Evolutionary conservation across 2,329 filamentous ascomycete species (phyloP).

Genomic region (Phialophora macrospora): DNA sequence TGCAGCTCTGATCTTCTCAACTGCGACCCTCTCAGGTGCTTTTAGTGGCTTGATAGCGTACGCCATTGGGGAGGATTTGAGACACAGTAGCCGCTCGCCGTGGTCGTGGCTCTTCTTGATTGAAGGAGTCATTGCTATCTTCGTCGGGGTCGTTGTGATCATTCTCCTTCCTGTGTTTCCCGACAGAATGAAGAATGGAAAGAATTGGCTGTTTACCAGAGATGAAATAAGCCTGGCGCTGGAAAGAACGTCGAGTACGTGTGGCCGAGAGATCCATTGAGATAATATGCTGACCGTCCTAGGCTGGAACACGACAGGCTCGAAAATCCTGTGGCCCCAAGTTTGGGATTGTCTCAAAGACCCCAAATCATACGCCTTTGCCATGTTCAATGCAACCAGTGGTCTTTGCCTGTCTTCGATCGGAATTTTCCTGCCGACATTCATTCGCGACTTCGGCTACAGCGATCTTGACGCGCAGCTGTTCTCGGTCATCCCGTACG

Average conservation of each 20-base stretch:
- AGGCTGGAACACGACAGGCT: constrained; percentile 19
- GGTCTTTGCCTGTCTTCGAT: constrained; percentile 20
- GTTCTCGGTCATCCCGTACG: constrained; percentile 27
- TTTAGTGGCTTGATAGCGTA: constrained; percentile 15
- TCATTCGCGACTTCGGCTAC: constrained; percentile 29
- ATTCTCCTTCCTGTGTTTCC: constrained; percentile 6
- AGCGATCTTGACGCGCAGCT: constrained; percentile 23
- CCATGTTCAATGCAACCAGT: constrained; percentile 1
- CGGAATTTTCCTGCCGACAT: constrained; percentile 26
- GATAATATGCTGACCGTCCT: neutral
- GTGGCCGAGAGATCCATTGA: neutral
- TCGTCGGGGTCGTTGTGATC: constrained; percentile 3
- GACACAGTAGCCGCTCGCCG: neutral
- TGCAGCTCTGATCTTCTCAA: constrained; percentile 13
- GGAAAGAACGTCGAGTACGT: constrained; percentile 4
- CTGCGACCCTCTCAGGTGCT: neutral
- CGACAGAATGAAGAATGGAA: constrained; percentile 47
- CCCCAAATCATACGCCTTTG: constrained; percentile 18
- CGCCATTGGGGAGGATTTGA: neutral
- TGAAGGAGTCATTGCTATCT: constrained; percentile 3
- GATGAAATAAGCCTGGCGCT: constrained; percentile 8
- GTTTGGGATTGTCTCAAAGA: constrained; percentile 18
- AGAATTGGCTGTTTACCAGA: constrained; percentile 11
- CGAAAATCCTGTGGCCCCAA: constrained; percentile 16
- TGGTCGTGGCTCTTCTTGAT: constrained; percentile 15